Conservation (phyloP, 306 rosid genomes). For the Morella rubra region DNA sequence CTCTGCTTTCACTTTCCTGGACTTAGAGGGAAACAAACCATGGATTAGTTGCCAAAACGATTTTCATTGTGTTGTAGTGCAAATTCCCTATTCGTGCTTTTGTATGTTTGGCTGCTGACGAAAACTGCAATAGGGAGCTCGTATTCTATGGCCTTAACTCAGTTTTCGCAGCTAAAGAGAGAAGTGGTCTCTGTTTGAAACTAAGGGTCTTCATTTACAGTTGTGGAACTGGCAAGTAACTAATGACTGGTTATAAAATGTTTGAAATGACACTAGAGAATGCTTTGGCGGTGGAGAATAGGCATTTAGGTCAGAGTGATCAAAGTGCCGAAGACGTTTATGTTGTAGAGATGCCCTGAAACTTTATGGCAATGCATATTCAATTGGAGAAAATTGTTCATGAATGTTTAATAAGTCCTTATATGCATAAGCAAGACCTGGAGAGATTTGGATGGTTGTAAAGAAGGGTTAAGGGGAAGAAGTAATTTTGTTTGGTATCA, state of each 20-base stretch:
- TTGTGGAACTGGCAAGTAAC: background rate
- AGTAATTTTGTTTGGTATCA: background rate
- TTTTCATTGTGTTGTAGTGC: background rate
- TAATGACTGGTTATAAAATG: background rate
- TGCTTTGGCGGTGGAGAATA: background rate
- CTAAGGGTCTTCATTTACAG: background rate
- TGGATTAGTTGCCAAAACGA: background rate
- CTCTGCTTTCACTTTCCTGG: background rate
- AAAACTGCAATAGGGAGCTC: background rate
- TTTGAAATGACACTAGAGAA: background rate
- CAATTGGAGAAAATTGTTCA: background rate
- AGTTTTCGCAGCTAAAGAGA: background rate
- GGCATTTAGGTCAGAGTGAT: background rate
- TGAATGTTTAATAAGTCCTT: background rate
- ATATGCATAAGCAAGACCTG: background rate
- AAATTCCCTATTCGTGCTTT: background rate
- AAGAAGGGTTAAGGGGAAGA: background rate
- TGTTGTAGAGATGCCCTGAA: background rate
- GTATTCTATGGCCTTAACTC: background rate
- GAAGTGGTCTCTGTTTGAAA: constrained; percentile 1
- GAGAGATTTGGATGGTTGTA: background rate
- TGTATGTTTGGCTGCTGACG: background rate
- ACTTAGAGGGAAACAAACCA: background rate
- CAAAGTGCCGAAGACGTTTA: background rate
- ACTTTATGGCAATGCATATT: background rate